phyloP scores from a whole-genome alignment of 2,329 filamentous ascomycete genomes.

The Monilinia laxa region DNA sequence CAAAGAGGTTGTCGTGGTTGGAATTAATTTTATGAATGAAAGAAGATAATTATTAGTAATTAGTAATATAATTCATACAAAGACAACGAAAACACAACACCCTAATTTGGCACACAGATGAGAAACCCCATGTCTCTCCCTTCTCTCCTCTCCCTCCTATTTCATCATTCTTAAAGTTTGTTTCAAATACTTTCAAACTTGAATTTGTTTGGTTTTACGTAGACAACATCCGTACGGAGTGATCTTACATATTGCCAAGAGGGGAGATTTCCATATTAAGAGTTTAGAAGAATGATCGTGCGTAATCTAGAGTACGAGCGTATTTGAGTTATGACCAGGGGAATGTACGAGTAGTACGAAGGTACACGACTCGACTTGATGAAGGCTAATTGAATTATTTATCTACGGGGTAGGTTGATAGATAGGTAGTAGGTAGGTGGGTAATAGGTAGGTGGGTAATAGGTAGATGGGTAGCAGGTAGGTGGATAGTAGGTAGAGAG shows the following conservation, averaged over 20 bases:
- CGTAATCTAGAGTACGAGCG: not conserved
- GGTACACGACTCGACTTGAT: no score
- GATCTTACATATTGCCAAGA: not conserved
- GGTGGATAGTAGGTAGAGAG: no score
- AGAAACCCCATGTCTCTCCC: not conserved
- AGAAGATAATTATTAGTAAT: no score
- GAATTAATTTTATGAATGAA: no score
- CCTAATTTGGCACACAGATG: not conserved
- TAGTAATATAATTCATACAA: not conserved
- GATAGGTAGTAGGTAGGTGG: not conserved
- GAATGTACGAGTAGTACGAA: no score
- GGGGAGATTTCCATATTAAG: not conserved
- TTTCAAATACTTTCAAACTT: not conserved
- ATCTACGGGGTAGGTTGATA: no score
- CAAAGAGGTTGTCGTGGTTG: not conserved
- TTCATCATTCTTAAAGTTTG: not conserved
- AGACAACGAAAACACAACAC: not conserved
- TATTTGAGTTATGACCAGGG: no score
- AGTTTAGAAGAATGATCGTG: not conserved
- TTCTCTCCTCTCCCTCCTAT: not conserved
- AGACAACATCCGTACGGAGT: not conserved
- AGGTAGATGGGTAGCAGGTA: no score
- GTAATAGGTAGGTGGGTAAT: no score
- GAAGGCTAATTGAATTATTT: no score
- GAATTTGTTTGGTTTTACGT: not conserved